phyloP scores from a whole-genome alignment of 768 basidiomycete species.

The Neoboletus brunneissimus region DNA sequence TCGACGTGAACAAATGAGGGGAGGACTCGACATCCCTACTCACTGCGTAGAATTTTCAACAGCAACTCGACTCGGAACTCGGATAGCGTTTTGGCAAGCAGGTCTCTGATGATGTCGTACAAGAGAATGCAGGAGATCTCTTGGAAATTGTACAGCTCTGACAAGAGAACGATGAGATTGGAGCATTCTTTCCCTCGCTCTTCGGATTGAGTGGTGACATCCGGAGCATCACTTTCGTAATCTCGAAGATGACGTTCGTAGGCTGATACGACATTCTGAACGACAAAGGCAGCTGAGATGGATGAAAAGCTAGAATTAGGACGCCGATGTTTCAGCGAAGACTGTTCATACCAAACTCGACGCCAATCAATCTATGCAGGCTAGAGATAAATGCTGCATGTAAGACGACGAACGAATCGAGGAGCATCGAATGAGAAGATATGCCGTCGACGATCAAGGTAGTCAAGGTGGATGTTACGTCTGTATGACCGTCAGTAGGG shows the following conservation, averaged over 20 bases:
- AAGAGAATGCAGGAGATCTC: conserved; percentile 86
- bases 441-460: conserved; percentile 75
- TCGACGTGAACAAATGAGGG: conserved; percentile 8
- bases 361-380: conserved; percentile 75
- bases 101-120: conserved; percentile 81
- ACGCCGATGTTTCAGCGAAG: neutral
- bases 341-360: conserved; percentile 77
- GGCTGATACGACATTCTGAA: conserved; percentile 64
- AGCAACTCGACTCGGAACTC: conserved; percentile 87
- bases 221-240: conserved; percentile 15
- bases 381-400: conserved; percentile 83
- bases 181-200: conserved; percentile 79
- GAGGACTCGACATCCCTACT: conserved; percentile 19
- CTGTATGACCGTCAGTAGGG: conserved; percentile 38
- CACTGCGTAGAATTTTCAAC: conserved; percentile 81
- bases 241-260: conserved; percentile 61
- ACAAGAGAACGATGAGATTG: conserved; percentile 83
- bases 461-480: conserved; percentile 79
- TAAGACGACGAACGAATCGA: conserved; percentile 88
- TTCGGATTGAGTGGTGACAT: conserved; percentile 28
- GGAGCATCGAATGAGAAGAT: conserved; percentile 71
- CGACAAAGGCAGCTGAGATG: no score
- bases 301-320: neutral
- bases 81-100: conserved; percentile 60
- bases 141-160: conserved; percentile 95